These are phyloP conservation scores for Russula griseocarnosa DNA, from an alignment of 768 basidiomycete species.

Conservation along the genomic window DNA sequence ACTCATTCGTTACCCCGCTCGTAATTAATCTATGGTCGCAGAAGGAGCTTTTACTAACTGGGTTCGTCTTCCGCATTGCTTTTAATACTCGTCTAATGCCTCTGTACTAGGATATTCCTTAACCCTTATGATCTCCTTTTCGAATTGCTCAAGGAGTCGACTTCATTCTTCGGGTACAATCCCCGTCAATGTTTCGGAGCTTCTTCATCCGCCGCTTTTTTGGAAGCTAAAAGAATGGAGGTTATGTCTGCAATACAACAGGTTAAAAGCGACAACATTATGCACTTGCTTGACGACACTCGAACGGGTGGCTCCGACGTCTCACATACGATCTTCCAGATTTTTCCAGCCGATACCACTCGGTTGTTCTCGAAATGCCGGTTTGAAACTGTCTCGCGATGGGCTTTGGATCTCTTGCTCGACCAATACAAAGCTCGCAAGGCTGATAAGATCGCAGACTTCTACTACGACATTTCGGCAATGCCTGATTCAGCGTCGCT, in stretches of 20 bases:
- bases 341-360: background rate
- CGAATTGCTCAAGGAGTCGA: background rate
- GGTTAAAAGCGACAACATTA: background rate
- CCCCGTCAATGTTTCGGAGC: background rate
- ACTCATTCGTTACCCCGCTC: background rate
- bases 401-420: background rate
- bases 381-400: background rate
- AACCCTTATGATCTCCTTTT: background rate
- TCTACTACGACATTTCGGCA: background rate
- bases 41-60: background rate
- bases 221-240: background rate
- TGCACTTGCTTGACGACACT: rapidly evolving
- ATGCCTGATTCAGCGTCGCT: background rate
- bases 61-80: background rate
- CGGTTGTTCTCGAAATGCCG: background rate
- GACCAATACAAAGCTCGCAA: no score
- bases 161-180: background rate
- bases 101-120: background rate
- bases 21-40: background rate
- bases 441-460: background rate
- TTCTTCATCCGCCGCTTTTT: background rate
- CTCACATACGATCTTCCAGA: background rate
- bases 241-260: background rate
- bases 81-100: background rate
- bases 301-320: background rate